Percentiles rank a stretch among this genome's conserved stretches.
Conservation (phyloP, 768 basidiomycete species). For the Mycena alexandri region DNA sequence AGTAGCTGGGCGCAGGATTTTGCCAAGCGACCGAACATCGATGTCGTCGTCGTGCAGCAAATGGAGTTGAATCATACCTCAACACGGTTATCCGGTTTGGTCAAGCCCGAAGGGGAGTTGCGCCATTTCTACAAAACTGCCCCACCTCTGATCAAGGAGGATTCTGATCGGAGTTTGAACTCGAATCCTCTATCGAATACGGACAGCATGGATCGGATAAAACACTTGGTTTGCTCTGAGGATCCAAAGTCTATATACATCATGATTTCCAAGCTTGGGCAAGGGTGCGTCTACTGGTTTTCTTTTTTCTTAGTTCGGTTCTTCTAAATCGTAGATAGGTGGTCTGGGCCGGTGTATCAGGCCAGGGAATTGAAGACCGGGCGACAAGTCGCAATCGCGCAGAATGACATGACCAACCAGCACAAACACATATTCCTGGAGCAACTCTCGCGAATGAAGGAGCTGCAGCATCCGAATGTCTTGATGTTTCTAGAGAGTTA, state of each 20-base stretch:
- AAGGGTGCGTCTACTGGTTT: slow-evolving; percentile 77
- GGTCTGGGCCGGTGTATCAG: slow-evolving; percentile 95
- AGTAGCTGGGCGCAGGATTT: slow-evolving; percentile 20
- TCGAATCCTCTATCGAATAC: background rate
- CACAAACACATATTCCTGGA: slow-evolving; percentile 98
- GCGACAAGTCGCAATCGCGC: slow-evolving; percentile 95
- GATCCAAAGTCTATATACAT: slow-evolving; percentile 93
- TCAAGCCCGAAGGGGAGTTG: background rate
- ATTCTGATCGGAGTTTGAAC: background rate
- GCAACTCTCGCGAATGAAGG: slow-evolving; percentile 98
- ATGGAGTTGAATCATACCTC: slow-evolving; percentile 2
- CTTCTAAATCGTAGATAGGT: slow-evolving; percentile 19
- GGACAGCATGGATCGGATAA: slow-evolving; percentile 92
- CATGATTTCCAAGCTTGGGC: slow-evolving; percentile 98
- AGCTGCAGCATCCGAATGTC: slow-evolving; percentile 96
- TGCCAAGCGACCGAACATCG: background rate
- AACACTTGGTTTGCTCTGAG: slow-evolving; percentile 85
- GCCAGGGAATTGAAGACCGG: slow-evolving; percentile 89
- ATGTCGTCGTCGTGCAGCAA: background rate
- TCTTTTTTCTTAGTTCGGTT: slow-evolving; percentile 8
- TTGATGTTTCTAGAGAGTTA: slow-evolving; percentile 96
- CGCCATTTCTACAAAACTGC: background rate
- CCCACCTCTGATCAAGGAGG: background rate
- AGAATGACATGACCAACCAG: slow-evolving; percentile 97
- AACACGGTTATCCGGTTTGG: background rate